Base-by-base conservation (phyloP, 2,329 filamentous ascomycete species). In the Neofusicoccum parvum region DNA sequence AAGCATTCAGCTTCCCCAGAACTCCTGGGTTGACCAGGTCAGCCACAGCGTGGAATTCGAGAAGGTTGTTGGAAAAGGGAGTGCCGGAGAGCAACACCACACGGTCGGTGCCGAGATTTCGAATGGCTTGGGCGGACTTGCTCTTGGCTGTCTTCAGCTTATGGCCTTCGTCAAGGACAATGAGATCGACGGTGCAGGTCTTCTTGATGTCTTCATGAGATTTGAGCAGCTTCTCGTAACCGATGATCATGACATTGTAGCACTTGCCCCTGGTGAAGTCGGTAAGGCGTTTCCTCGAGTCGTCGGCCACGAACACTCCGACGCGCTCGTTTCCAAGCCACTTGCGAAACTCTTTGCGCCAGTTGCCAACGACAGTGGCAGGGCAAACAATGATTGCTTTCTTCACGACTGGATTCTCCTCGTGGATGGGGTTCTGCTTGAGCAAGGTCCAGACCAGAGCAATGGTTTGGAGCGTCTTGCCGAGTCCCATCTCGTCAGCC, bases 401-500 rank as follows among this genome's bases (percentile, higher is more conserved):
- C 69, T 85, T 89, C 53, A 92, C 83, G 0, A 91, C 85, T 1
- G 88, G 86, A 2, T 78, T 70, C 34, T 80, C 82, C 45, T 85
- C 85, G 69, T 87, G 81, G 5, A 90, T 81, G 0, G 89, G 88
- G 71, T 89, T 91, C 71, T 92, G 89, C 74, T 91, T 91, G 67
- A 92, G 76, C 39, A 92, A 75, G 1, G 89, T 92, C 89, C 89
- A 92, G 12, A 92, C 73, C 51, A 92, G 76, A 3, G 89, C 81
- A 71, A 92, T 92, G 0, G 89, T 91, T 71, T 92, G 89, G 39
- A 92, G 73, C 0, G 90, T 91, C 77, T 92, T 92, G 20, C 90
- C 90, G 1, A 92, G 76, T 0, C 90, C 90, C 90, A 92, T 92
- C 70, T 92, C 90, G 72, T 92, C 90, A 1, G 90, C 90, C 56